These are phyloP conservation scores for Ceratobasidium sp. DNA, from an alignment of 1,284 basidiomycete genomes.

Conservation along the genomic window DNA sequence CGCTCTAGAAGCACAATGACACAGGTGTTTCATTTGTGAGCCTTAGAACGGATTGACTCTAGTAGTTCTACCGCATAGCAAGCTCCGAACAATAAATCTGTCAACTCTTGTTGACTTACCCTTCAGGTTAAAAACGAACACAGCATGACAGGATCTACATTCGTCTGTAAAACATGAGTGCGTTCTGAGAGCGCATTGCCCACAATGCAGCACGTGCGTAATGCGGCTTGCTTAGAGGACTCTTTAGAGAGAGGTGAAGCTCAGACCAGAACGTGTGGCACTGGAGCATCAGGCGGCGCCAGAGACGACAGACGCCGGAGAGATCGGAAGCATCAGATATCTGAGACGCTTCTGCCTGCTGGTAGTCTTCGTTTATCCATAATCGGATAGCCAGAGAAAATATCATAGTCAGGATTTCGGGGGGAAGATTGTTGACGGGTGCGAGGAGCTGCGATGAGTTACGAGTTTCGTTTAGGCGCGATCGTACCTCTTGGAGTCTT, in stretches of 20 bases:
- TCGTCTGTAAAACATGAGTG: not conserved
- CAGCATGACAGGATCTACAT: no score
- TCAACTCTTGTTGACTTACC: no score
- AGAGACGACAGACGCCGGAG: not conserved
- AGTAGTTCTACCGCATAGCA: no score
- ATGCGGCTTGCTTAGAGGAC: not conserved
- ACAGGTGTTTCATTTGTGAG: no score
- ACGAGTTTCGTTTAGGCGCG: not conserved
- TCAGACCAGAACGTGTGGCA: not conserved
- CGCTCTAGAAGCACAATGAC: no score
- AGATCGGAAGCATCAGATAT: not conserved
- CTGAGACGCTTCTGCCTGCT: no score
- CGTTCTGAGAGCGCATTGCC: not conserved
- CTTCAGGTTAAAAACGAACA: no score
- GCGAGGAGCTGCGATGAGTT: not conserved
- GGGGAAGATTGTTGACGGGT: not conserved
- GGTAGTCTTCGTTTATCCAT: not conserved
- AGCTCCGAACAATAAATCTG: no score
- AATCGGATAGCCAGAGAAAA: not conserved
- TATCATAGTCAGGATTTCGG: not conserved
- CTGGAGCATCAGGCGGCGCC: slow-evolving; percentile 1
- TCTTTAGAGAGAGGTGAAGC: not conserved
- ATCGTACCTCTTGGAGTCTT: not conserved
- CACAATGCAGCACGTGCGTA: not conserved
- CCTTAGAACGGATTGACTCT: no score